Evolutionary conservation across 306 rosid genomes (phyloP).

Genomic region (Potentilla sterilis): DNA sequence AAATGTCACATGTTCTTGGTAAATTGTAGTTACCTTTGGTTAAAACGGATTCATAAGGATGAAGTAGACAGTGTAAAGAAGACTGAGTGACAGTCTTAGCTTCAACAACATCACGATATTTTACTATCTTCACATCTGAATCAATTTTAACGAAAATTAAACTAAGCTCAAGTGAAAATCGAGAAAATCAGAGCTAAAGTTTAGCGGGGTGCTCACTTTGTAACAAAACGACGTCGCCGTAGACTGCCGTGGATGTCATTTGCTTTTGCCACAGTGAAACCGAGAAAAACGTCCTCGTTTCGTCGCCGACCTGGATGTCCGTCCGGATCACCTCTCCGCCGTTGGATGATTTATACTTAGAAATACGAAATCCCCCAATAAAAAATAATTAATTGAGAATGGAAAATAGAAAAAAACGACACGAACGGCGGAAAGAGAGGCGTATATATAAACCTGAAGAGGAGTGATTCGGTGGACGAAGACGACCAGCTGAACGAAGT

Average conservation of each 20-base stretch:
- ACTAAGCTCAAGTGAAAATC: not conserved
- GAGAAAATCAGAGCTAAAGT: not conserved
- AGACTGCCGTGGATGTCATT: slow-evolving; percentile 41
- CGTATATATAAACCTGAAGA: slow-evolving; percentile 39
- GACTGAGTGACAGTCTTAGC: slow-evolving; percentile 74
- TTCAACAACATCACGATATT: slow-evolving; percentile 55
- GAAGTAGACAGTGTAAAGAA: slow-evolving; percentile 54
- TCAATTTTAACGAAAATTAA: slow-evolving; percentile 2
- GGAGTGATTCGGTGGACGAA: slow-evolving; percentile 65
- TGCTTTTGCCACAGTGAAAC: slow-evolving; percentile 70
- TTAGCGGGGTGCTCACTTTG: slow-evolving; percentile 39
- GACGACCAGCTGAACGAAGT: slow-evolving; percentile 77
- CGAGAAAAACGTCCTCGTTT: slow-evolving; percentile 59
- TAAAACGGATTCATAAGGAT: slow-evolving; percentile 49
- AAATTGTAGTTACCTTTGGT: slow-evolving; percentile 45
- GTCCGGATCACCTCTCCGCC: slow-evolving; percentile 48
- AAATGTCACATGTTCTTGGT: not conserved
- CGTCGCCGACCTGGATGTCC: slow-evolving; percentile 80
- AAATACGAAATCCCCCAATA: not conserved
- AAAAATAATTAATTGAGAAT: not conserved
- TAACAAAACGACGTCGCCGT: slow-evolving; percentile 59
- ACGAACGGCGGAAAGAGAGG: slow-evolving; percentile 1
- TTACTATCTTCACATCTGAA: slow-evolving; percentile 68
- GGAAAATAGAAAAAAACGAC: not conserved
- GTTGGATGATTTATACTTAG: slow-evolving; percentile 53